A percentile compares a stretch with the other conserved stretches of the same genome.
Conservation (phyloP, 139 green algal genomes). For the Dunaliella primolecta region DNA sequence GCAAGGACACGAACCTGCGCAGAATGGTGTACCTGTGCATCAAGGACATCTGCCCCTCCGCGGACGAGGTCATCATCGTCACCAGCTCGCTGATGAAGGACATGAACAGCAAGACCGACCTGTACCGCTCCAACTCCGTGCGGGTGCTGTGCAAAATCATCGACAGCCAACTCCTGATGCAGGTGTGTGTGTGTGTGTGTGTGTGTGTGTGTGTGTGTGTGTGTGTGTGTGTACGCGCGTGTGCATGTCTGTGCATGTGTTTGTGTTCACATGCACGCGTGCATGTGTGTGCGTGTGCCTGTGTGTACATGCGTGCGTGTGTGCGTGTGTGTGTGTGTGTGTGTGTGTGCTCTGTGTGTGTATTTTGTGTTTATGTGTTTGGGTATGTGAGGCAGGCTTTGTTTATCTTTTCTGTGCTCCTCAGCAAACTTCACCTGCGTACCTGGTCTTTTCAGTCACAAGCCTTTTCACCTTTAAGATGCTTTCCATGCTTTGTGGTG, state of each 20-base stretch:
- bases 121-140: constrained; percentile 95
- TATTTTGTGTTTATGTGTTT: no score
- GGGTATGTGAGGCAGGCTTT: no score
- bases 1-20: constrained; percentile 89
- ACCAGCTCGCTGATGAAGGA: constrained; percentile 99
- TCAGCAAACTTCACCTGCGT: no score
- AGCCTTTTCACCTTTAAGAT: no score
- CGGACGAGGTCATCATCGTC: constrained; percentile 98
- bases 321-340: no score
- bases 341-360: no score
- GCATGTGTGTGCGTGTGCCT: no score
- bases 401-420: no score
- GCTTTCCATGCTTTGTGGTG: no score
- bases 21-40: constrained; percentile 99
- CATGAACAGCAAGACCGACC: constrained; percentile 95
- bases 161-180: constrained; percentile 82
- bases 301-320: no score
- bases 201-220: not conserved
- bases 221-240: not conserved
- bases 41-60: constrained; percentile 95
- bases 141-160: constrained; percentile 96
- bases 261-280: no score
- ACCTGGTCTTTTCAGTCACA: no score
- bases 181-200: constrained; percentile 21
- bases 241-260: constrained; percentile 1